Base-by-base conservation (phyloP, 805 yeast species). In the Allodekkera sacchari region DNA sequence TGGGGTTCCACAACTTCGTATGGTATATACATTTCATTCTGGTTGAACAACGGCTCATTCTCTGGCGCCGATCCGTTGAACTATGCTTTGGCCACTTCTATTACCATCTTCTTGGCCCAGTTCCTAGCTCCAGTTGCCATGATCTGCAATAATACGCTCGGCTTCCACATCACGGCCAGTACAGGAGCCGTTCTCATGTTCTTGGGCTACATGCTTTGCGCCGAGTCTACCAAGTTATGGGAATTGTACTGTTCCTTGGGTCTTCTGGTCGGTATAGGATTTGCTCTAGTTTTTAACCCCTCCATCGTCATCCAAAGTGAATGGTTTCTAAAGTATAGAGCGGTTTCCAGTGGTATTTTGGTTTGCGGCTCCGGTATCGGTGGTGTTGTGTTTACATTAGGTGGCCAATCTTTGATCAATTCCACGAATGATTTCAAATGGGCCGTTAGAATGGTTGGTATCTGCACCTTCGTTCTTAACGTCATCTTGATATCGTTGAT, bases 1-100 rank as follows among this genome's bases (percentile, higher is more conserved):
- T 79, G 85, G 84, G 87, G 87, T 5, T 64, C 74, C 43, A 73
- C 74, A 35, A 54, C 65, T 8, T 72, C 74, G 9, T 78, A 66
- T 48, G 82, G 81, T 34, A 68, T 78, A 2, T 75, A 68, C 41
- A 55, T 78, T 27, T 61, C 76, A 2, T 65, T 56, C 38, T 78
- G 74, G 50, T 34, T 74, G 13, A 64, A 66, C 23, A 49, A 67
- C 31, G 52, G 63, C 14, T 57, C 63, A 1, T 75, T 69, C 42
- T 50, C 54, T 0, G 79, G 75, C 1, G 81, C 79, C 0, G 50
- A 64, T 2, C 60, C 64, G 20, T 52, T 66, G 32, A 78, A 76
- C 38, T 79, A 69, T 46, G 78, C 83, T 2, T 52, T 71, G 34
- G 65, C 76, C 32, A 78, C 83, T 0, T 83, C 84, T 3, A 28